Evolutionary conservation across 2,329 filamentous ascomycete species (phyloP), one percentile per base, ranked within the genome.

Genomic region (Exophiala dermatitidis): DNA sequence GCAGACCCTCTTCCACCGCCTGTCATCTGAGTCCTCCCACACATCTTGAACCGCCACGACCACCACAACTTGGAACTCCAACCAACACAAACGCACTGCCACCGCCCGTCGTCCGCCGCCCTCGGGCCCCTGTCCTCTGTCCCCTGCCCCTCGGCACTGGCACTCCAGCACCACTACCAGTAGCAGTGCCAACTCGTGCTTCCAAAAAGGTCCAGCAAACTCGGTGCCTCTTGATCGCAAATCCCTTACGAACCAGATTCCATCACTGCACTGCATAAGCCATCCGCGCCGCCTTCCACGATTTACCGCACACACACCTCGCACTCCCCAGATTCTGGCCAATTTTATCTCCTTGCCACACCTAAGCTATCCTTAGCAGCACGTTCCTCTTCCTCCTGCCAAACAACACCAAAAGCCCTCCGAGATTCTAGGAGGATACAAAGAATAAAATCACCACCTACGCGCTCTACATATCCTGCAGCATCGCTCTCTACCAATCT

Each of bases 191-290:
- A 19, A 19, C 19, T 19, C 19, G 19, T 19, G 19, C 19, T 19
- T 19, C 19, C 19, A 19, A 19, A 19, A 19, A 19, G 19, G 37
- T 26, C 28, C 38, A n/a, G 34, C 7, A 34, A 34, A 34, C 33
- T 34, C 33, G 7, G 38, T 5, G 26, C 38, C 38, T 28, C 38
- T 19, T 52, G 50, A 52, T 52, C 50, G 50, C 50, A 52, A 52
- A 52, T 52, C 50, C 37, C 28, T 45, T 33, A 31, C 26, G 31
- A 32, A 10, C 42, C 41, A 43, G 6, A 45, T 45, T 45, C 42
- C 42, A 33, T 52, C 50, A 52, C 42, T 19, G 19, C 19, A 19
- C 19, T 19, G 19, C 19, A 19, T 41, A 52, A 44, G 43, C 43
- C 50, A 5, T 32, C 40, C 41, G 41, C n/a, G 41, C 50, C 42